These are phyloP conservation scores for Panicum virgatum DNA, from an alignment of 202 grass and related monocot species.

Conservation along the genomic window DNA sequence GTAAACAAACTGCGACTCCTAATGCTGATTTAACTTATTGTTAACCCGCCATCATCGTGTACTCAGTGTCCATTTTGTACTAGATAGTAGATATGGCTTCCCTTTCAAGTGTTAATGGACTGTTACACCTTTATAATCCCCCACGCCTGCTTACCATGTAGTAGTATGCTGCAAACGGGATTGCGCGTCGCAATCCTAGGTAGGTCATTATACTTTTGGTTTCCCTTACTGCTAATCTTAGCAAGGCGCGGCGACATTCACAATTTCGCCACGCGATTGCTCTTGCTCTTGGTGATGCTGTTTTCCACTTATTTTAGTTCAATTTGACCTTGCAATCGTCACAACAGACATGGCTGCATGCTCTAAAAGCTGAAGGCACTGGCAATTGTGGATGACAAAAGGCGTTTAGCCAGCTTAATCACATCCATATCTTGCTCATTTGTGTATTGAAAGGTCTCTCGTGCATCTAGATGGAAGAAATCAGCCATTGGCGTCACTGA, in stretches of 20 bases:
- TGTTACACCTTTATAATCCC: slow-evolving; percentile 19
- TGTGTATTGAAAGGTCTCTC: slow-evolving; percentile 37
- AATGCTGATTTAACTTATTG: not conserved
- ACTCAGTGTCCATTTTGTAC: not conserved
- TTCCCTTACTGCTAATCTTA: slow-evolving; percentile 37
- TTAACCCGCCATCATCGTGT: not conserved
- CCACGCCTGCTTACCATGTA: slow-evolving; percentile 18
- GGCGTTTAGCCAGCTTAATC: slow-evolving; percentile 19
- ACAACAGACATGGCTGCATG: slow-evolving; percentile 28
- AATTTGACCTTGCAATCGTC: slow-evolving; percentile 33
- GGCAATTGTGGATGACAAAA: slow-evolving; percentile 48
- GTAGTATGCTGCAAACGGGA: slow-evolving; percentile 33
- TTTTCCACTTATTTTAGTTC: slow-evolving; percentile 24
- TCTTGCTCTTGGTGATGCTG: slow-evolving; percentile 39
- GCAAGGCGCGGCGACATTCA: not conserved
- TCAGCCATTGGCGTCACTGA: not conserved
- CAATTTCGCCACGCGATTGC: slow-evolving; percentile 2
- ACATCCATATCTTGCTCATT: slow-evolving; percentile 33
- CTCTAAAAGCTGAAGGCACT: slow-evolving; percentile 43
- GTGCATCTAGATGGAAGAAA: slow-evolving; percentile 19
- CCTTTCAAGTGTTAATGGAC: slow-evolving; percentile 24
- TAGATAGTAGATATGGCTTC: slow-evolving; percentile 5
- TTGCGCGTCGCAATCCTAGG: slow-evolving; percentile 23
- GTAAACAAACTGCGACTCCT: not conserved
- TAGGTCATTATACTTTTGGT: slow-evolving; percentile 19